These are phyloP conservation scores for Nymphaea colorata DNA, from an alignment of 164 flowering plant genomes.

Conservation along the genomic window DNA sequence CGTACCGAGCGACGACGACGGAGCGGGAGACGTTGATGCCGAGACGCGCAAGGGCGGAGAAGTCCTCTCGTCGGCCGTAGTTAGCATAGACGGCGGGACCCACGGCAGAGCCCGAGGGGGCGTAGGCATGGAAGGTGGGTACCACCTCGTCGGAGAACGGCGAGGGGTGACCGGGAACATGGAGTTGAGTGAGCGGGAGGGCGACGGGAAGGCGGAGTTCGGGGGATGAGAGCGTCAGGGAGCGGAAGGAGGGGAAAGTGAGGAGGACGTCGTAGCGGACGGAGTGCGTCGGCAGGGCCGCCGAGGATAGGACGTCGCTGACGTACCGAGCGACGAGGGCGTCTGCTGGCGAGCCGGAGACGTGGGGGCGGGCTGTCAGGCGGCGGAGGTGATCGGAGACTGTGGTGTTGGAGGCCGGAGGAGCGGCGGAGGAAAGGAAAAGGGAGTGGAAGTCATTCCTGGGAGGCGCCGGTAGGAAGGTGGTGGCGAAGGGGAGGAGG, in stretches of 20 bases:
- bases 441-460: slow-evolving; percentile 29
- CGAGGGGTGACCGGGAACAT: slow-evolving; percentile 35
- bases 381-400: slow-evolving; percentile 38
- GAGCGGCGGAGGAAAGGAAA: slow-evolving; percentile 28
- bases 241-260: slow-evolving; percentile 40
- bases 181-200: slow-evolving; percentile 41
- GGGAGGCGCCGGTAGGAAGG: slow-evolving; percentile 17
- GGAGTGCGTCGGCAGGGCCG: slow-evolving; percentile 24
- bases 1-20: slow-evolving; percentile 52
- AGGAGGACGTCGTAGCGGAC: slow-evolving; percentile 36
- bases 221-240: slow-evolving; percentile 23
- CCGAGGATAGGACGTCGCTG: slow-evolving; percentile 31
- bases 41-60: slow-evolving; percentile 18
- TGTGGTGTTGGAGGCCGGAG: slow-evolving; percentile 22
- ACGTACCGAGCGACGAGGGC: slow-evolving; percentile 53
- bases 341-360: slow-evolving; percentile 54
- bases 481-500: slow-evolving; percentile 17
- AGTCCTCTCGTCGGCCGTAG: slow-evolving; percentile 63
- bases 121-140: slow-evolving; percentile 62
- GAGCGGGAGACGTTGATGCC: slow-evolving; percentile 43
- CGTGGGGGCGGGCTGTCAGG: slow-evolving; percentile 59
- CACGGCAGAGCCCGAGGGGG: slow-evolving; percentile 36
- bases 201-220: slow-evolving; percentile 14
- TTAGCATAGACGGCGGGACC: slow-evolving; percentile 56
- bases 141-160: slow-evolving; percentile 35